Base-by-base conservation (phyloP, 495 filamentous ascomycete genomes). In the Tuber borchii region DNA sequence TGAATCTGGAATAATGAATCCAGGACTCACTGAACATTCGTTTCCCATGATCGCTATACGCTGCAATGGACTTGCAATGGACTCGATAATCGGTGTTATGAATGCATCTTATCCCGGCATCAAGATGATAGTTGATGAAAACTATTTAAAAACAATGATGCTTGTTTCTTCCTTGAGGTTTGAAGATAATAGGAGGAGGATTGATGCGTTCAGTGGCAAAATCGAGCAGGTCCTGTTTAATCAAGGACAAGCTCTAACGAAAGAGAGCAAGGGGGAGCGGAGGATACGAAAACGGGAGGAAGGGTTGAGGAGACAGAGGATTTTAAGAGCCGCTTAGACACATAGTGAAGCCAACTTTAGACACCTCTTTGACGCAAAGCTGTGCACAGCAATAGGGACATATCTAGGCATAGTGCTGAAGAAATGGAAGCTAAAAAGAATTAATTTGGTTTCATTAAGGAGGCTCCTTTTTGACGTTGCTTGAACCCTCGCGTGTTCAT, bases 11-110 rank as follows among this genome's bases (percentile, higher is more conserved):
- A 84, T 91, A 40, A 79, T 75, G 71, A 77, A 83, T 84, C 86
- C 73, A 83, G 84, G 78, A 83, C 83, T 68, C 86, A 83, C 73
- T 83, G 82, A 74, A 73, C 86, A 81, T 84, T 82, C 83, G 83
- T 87, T 85, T 26, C 91, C 92, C 7, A 93, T 97, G 84, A 91
- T 97, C 7, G 95, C 91, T 2, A 87, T 97, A 12, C 89, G 94
- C 51, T 93, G 92, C 3, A 89, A 90, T 80, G 94, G 94, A 0
- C 85, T 97, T 14, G 87, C 88, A 1, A 88, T 97, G 71, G 93
- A 97, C 82, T 91, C 90, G 0, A 84, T 97, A 44, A 88, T 97
- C 40, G 94, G 92, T 0, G 87, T 88, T 73, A 84, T 85, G 20
- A 80, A 87, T 39, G 79, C 84, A 17, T 75, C 83, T 10, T 39